These are phyloP conservation scores for Xylaria grammica DNA, from an alignment of 495 filamentous ascomycete genomes.

Conservation along the genomic window DNA sequence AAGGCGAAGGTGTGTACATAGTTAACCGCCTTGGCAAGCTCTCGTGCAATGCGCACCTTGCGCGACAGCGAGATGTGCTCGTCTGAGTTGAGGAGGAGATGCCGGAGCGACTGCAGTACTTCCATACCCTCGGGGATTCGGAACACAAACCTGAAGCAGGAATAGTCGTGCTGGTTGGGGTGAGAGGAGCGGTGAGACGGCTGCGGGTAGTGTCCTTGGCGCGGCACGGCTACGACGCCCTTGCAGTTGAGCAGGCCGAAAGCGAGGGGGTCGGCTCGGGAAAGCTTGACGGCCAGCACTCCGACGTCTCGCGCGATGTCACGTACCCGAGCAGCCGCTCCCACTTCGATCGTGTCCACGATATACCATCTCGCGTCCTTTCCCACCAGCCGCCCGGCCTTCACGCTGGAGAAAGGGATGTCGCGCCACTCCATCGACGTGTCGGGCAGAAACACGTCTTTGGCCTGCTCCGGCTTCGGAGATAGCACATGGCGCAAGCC, in stretches of 20 bases:
- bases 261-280: slow-evolving; percentile 39
- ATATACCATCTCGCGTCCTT: background rate
- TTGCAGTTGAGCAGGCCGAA: slow-evolving; percentile 58
- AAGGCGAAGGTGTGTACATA: slow-evolving; percentile 54
- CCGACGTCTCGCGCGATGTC: slow-evolving; percentile 40
- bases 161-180: background rate
- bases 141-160: slow-evolving; percentile 3
- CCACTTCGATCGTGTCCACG: slow-evolving; percentile 34
- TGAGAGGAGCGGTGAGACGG: background rate
- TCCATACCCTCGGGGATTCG: background rate
- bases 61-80: slow-evolving; percentile 1
- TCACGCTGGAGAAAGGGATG: slow-evolving; percentile 26
- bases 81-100: background rate
- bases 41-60: slow-evolving; percentile 37
- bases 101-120: slow-evolving; percentile 4
- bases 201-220: background rate
- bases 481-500: slow-evolving; percentile 7
- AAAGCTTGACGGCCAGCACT: slow-evolving; percentile 47
- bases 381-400: background rate
- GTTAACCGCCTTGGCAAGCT: slow-evolving; percentile 47
- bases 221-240: slow-evolving; percentile 38
- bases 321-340: slow-evolving; percentile 7
- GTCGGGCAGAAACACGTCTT: background rate
- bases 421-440: slow-evolving; percentile 19
- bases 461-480: slow-evolving; percentile 15